Percentiles rank a stretch among this genome's conserved stretches.
phyloP scores from a whole-genome alignment of 2,329 filamentous ascomycete genomes.

The Pleoardoris graminearum region DNA sequence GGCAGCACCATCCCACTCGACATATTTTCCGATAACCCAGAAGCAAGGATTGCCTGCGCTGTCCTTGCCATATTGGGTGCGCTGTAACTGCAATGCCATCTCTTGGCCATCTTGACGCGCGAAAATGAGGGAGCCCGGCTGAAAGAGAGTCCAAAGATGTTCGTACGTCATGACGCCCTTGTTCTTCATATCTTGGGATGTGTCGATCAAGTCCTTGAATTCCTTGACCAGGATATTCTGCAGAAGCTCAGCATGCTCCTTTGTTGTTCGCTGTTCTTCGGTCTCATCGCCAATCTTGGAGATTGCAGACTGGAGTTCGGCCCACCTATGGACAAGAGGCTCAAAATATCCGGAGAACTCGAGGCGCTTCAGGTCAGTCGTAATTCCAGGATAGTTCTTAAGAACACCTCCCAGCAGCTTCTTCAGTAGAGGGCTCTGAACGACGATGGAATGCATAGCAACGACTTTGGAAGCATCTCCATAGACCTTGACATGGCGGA shows the following conservation, averaged over 20 bases:
- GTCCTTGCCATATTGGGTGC: slow-evolving; percentile 40
- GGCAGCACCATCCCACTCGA: slow-evolving; percentile 45
- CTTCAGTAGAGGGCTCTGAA: slow-evolving; percentile 68
- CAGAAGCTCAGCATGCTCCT: slow-evolving; percentile 47
- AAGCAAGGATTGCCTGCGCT: slow-evolving; percentile 42
- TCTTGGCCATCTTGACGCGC: slow-evolving; percentile 45
- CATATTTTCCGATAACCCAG: slow-evolving; percentile 42
- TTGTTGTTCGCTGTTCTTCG: slow-evolving; percentile 36
- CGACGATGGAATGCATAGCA: slow-evolving; percentile 64
- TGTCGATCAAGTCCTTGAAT: slow-evolving; percentile 48
- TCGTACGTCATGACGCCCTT: slow-evolving; percentile 49
- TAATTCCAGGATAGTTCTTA: slow-evolving; percentile 63
- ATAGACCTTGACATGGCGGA: slow-evolving; percentile 48
- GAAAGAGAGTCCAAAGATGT: slow-evolving; percentile 51
- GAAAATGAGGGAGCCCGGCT: slow-evolving; percentile 39
- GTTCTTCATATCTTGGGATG: slow-evolving; percentile 45
- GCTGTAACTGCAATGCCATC: slow-evolving; percentile 34
- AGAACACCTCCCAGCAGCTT: slow-evolving; percentile 60
- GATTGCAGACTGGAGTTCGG: slow-evolving; percentile 38
- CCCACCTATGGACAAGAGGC: slow-evolving; percentile 69
- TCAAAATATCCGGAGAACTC: slow-evolving; percentile 65
- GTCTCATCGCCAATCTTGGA: slow-evolving; percentile 29
- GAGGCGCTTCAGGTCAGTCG: slow-evolving; percentile 63
- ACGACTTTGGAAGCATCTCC: slow-evolving; percentile 63
- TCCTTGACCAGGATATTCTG: slow-evolving; percentile 45